phyloP scores from a whole-genome alignment of 2,329 filamentous ascomycete species.

The Fusarium sarcochroum region DNA sequence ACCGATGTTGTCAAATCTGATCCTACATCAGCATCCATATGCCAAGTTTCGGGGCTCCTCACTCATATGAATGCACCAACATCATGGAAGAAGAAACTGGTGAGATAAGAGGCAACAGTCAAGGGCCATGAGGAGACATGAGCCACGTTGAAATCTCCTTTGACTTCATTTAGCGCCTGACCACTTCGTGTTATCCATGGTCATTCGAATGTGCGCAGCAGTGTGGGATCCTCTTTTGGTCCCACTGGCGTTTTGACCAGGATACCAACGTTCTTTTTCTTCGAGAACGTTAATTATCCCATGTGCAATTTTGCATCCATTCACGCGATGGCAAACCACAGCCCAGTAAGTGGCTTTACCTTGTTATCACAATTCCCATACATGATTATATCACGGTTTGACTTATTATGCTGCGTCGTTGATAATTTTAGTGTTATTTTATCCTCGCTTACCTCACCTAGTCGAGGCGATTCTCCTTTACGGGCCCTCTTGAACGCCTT shows the following conservation, averaged over 20 bases:
- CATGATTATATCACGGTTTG: too few relatives aligned
- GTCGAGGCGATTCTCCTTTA: too few relatives aligned
- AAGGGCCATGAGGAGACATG: conserved; percentile 4
- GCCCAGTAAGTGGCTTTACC: too few relatives aligned
- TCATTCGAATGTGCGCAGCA: conserved; percentile 1
- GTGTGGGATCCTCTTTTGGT: conserved; percentile 23
- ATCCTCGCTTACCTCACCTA: too few relatives aligned
- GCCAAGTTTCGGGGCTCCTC: not conserved
- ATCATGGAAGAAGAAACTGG: not conserved
- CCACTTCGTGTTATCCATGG: conserved; percentile 4
- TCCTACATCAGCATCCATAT: not conserved
- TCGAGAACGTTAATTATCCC: conserved; percentile 35
- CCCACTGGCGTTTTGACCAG: conserved; percentile 20
- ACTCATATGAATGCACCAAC: not conserved
- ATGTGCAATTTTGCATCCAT: conserved; percentile 2
- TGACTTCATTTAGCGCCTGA: not conserved
- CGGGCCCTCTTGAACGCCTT: too few relatives aligned
- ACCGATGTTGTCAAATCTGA: not conserved
- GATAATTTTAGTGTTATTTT: too few relatives aligned
- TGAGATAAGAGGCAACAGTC: not conserved
- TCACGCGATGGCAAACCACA: too few relatives aligned
- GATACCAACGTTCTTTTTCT: conserved; percentile 33
- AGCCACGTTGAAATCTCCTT: conserved; percentile 3
- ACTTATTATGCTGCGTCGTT: too few relatives aligned
- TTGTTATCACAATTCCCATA: too few relatives aligned